Percentiles rank a stretch among this genome's conserved stretches.
Evolutionary conservation across 768 basidiomycete species (phyloP).

Genomic region (Mycena indigotica): DNA sequence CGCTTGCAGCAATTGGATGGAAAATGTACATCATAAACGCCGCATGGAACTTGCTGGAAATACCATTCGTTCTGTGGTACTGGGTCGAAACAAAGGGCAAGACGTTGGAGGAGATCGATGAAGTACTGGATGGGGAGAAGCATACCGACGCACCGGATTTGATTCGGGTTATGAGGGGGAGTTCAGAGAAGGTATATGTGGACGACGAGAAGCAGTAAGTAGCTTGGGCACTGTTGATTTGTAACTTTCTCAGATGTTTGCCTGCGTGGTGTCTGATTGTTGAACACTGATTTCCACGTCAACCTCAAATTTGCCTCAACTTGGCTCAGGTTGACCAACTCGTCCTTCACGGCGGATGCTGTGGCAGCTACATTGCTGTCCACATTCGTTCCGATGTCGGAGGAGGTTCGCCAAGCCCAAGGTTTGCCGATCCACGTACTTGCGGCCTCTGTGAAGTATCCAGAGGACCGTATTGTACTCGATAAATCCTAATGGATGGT

Average conservation of each 20-base stretch:
- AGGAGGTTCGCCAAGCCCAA: too few species aligned
- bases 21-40: conserved; percentile 30
- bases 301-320: too few species aligned
- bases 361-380: too few species aligned
- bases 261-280: too few species aligned
- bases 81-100: conserved; percentile 27
- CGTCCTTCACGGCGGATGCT: too few species aligned
- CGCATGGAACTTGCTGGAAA: conserved; percentile 25
- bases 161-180: conserved; percentile 21
- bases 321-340: too few species aligned
- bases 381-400: too few species aligned
- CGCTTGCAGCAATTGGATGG: conserved; percentile 25
- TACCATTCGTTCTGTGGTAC: conserved; percentile 22
- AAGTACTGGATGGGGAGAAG: conserved; percentile 24
- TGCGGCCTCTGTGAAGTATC: too few species aligned
- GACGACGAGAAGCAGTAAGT: conserved; percentile 5
- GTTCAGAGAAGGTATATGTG: conserved; percentile 2
- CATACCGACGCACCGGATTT: conserved; percentile 24
- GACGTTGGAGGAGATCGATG: conserved; percentile 28
- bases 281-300: too few species aligned
- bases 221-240: neutral
- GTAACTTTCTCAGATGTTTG: neutral
- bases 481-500: neutral
- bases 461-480: too few species aligned
- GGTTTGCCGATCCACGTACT: too few species aligned